Base-by-base conservation (phyloP, 345 rosid genomes). In the Hevea brasiliensis region DNA sequence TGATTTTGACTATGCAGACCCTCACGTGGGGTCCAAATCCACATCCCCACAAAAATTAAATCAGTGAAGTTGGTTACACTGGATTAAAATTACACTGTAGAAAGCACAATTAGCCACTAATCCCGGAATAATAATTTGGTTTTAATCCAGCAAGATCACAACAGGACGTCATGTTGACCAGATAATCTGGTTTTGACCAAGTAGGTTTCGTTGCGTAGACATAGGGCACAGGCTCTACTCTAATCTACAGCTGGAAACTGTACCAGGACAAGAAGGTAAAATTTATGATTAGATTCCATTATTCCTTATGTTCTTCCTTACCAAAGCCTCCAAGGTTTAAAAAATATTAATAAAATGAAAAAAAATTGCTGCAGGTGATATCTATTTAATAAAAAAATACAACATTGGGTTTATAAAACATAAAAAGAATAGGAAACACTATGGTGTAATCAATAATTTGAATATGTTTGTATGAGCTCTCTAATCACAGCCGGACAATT, bases 261-360 rank as follows among this genome's bases (percentile, higher is more conserved):
- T 74, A 75, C 77, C 75, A 81, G 78, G 86, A 84, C 85, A 84
- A 81, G 70, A 37, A 67, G 85, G 76, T 84, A 80, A 78, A 75
- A 72, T 77, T 61, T 72, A 82, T 82, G 74, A 84, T 82, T 83
- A 81, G 89, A 86, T 84, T 84, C 89, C 89, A 82, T 80, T 86
- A 82, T 84, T 86, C 87, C 74, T 61, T 81, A 1, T 82, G 85
- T 79, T 86, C 72, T 83, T 76, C 79, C 29, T 54, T 48, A 65
- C 65, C 63, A 77, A 75, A 72, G 77, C 60, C 74, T 35, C 57
- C 68, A 56, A 67, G 48, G 44, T 11, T 4, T n/a, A 44, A 11
- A 12, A 10, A 60, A 17, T n/a, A 71, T 23, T 42, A 15, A 50
- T 6, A 15, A 42, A 67, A 72, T 15, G 2, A 81, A 76, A 67